Conservation (phyloP, 2,329 filamentous ascomycete species). For the Simplicillium aogashimaense region DNA sequence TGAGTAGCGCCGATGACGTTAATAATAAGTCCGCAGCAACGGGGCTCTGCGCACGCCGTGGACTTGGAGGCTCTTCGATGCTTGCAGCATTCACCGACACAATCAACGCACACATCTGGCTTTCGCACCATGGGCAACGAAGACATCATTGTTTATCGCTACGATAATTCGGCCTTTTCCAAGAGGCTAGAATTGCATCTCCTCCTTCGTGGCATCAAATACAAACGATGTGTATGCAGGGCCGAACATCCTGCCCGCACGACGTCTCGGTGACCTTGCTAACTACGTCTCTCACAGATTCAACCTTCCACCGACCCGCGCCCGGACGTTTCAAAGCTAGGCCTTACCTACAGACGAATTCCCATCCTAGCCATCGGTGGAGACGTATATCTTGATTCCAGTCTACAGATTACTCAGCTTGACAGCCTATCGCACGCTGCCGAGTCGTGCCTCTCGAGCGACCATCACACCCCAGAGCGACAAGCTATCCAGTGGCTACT, state of each 20-base stretch:
- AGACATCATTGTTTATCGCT: neutral
- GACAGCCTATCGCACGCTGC: slow-evolving; percentile 21
- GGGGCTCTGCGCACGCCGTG: no score
- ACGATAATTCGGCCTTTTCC: neutral
- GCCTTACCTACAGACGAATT: slow-evolving; percentile 59
- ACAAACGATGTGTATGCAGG: neutral
- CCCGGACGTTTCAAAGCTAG: slow-evolving; percentile 51
- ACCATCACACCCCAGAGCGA: neutral
- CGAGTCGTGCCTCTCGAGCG: neutral
- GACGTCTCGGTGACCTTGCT: neutral
- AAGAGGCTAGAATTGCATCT: neutral
- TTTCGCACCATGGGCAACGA: neutral
- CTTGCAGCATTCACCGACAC: no score
- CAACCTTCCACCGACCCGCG: slow-evolving; percentile 39
- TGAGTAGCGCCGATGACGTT: no score
- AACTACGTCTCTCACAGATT: neutral
- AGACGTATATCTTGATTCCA: slow-evolving; percentile 60
- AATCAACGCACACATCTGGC: no score
- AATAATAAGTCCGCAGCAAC: no score
- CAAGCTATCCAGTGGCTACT: neutral
- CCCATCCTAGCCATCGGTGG: slow-evolving; percentile 56
- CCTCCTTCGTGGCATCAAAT: neutral
- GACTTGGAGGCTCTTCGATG: no score
- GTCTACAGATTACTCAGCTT: slow-evolving; percentile 56
- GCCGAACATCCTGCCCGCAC: neutral